Evolutionary conservation across 2,329 filamentous ascomycete genomes (phyloP).

Genomic region (Botrytis squamosa): DNA sequence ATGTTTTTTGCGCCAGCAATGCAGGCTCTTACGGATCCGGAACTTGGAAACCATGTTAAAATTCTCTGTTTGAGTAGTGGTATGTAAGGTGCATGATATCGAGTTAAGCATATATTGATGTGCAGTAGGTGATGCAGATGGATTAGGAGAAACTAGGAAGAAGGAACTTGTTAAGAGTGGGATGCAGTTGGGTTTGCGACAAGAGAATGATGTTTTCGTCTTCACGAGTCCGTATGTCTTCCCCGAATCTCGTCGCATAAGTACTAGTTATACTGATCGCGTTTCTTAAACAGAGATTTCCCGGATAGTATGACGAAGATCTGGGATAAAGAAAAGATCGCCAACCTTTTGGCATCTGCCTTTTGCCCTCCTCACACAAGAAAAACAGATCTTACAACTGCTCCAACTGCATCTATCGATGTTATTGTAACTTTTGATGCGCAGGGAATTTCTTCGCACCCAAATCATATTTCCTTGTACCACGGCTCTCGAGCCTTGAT

Average conservation of each 20-base stretch:
- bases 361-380: conserved; percentile 60
- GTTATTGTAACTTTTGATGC: conserved; percentile 84
- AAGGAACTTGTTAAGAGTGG: conserved; percentile 82
- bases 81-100: conserved; percentile 38
- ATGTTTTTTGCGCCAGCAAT: conserved; percentile 98
- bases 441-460: conserved; percentile 80
- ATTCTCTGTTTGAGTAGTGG: conserved; percentile 90
- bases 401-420: conserved; percentile 47
- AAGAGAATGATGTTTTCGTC: conserved; percentile 79
- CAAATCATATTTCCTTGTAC: conserved; percentile 90
- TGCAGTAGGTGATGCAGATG: conserved; percentile 72
- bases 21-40: conserved; percentile 76
- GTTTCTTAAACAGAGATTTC: conserved; percentile 55
- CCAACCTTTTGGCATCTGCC: conserved; percentile 65
- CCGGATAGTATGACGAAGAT: conserved; percentile 81
- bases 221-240: conserved; percentile 67
- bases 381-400: conserved; percentile 37
- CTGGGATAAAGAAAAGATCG: conserved; percentile 73
- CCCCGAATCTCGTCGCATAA: not conserved
- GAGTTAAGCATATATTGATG: conserved; percentile 27
- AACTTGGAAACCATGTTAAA: conserved; percentile 84
- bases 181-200: conserved; percentile 69
- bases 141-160: conserved; percentile 78
- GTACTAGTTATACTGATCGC: conserved; percentile 12
- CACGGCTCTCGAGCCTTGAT: conserved; percentile 77